Evolutionary conservation across 257 asterid genomes (phyloP).

Genomic region (Gentiana macrophylla): DNA sequence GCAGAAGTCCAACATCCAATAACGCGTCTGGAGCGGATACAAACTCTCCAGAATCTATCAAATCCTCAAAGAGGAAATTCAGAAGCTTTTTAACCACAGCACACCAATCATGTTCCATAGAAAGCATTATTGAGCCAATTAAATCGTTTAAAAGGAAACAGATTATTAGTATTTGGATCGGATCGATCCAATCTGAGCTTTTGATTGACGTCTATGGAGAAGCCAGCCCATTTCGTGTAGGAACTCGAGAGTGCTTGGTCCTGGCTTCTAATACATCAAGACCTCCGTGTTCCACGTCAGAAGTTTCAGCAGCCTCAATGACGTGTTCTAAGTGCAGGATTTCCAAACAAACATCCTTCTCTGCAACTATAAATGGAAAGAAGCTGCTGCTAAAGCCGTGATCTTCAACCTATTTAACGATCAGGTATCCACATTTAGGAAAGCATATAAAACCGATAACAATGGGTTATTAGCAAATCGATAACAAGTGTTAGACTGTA

Average conservation of each 20-base stretch:
- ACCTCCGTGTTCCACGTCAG: constrained; percentile 12
- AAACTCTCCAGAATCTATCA: constrained; percentile 29
- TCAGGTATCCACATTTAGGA: background rate
- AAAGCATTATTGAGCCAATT: constrained; percentile 66
- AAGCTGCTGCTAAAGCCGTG: constrained; percentile 79
- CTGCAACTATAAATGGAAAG: constrained; percentile 91
- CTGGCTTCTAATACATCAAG: constrained; percentile 20
- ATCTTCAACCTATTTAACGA: constrained; percentile 60
- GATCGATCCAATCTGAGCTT: constrained; percentile 30
- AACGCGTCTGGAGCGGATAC: constrained; percentile 28
- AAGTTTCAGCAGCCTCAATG: constrained; percentile 33
- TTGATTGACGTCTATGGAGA: constrained; percentile 44
- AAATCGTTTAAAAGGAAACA: constrained; percentile 52
- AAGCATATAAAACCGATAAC: background rate
- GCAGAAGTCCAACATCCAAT: constrained; percentile 57
- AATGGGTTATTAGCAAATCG: no score
- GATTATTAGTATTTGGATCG: constrained; percentile 16
- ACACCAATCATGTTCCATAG: constrained; percentile 71
- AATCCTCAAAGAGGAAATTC: constrained; percentile 26
- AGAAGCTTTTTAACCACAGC: constrained; percentile 68
- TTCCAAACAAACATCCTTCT: constrained; percentile 78
- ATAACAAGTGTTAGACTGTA: no score
- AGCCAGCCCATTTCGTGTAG: constrained; percentile 83
- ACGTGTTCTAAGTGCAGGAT: constrained; percentile 51
- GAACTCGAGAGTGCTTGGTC: constrained; percentile 63